A percentile compares a stretch with the other conserved stretches of the same genome.
These are phyloP conservation scores for Saccharomycopsis fermentans DNA, from an alignment of 805 yeast genomes.

Conservation along the genomic window DNA sequence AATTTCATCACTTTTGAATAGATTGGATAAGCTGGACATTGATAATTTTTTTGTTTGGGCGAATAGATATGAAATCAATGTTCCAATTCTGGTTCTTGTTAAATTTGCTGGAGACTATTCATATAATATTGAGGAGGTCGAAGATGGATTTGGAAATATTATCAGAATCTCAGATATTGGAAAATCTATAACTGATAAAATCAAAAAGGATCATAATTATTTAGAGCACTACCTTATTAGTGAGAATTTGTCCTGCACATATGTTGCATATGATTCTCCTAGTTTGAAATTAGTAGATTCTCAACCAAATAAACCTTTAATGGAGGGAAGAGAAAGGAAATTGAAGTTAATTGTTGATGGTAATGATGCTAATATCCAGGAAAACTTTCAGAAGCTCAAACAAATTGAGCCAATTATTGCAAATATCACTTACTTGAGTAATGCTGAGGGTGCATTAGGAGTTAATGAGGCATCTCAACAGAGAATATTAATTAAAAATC, in stretches of 20 bases:
- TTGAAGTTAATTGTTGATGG: constrained; percentile 14
- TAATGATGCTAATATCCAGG: background rate
- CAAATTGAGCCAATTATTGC: constrained; percentile 27
- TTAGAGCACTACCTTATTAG: constrained; percentile 11
- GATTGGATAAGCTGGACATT: constrained; percentile 7
- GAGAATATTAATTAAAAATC: constrained; percentile 17
- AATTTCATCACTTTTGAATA: constrained; percentile 2
- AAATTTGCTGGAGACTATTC: constrained; percentile 39
- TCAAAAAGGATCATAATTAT: constrained; percentile 12
- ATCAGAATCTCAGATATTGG: constrained; percentile 27
- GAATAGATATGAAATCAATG: constrained; percentile 32
- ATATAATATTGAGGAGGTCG: constrained; percentile 47
- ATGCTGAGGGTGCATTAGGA: constrained; percentile 19
- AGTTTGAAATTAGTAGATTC: constrained; percentile 36
- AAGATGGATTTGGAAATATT: constrained; percentile 59
- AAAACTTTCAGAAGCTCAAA: constrained; percentile 6
- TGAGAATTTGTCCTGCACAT: constrained; percentile 18
- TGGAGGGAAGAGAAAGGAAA: constrained; percentile 10
- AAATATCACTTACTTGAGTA: constrained; percentile 24
- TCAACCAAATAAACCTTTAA: constrained; percentile 10
- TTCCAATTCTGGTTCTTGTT: constrained; percentile 31
- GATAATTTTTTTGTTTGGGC: constrained; percentile 26
- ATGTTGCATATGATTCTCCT: constrained; percentile 48
- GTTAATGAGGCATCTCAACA: constrained; percentile 15
- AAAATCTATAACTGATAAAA: constrained; percentile 16